Base-by-base conservation (phyloP, 306 rosid species). In the Pyrus betulifolia region DNA sequence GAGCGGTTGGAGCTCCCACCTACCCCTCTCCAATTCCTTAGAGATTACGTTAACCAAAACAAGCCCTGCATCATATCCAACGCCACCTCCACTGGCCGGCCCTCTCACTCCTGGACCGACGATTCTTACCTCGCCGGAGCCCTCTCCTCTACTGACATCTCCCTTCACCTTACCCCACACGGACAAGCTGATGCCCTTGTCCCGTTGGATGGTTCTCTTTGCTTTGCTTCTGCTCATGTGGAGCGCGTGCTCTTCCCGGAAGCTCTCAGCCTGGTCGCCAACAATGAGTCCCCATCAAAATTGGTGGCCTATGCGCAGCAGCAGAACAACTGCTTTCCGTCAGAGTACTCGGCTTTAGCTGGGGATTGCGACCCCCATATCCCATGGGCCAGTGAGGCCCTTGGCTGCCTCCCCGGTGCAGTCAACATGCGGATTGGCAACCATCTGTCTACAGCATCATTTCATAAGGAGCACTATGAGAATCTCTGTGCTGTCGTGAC, bases 391-490 rank as follows among this genome's bases (percentile, higher is more conserved):
- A 78, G 89, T 0, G 86, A 90, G 13, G 94, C 97, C 30, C 76
- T 90, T 23, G 94, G 92, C 0, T 84, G 85, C 22, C 66, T 61
- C 15, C 97, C 93, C 0, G 96, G 90, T 69, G 97, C 96, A 35
- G 93, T 90, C 11, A 93, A 93, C 81, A 87, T 90, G 55, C 90
- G 97, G 97, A 89, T 90, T 38, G 94, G 97, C 11, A 86, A 86
- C 76, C 78, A 79, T 4, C 81, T 72, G 6, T 93, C 97, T 0
- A 81, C 69, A 14, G 90, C 97, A 23, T 93, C 89, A 0, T 93
- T 90, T 38, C 98, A 90, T 70, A 93, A 90, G 78, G 96, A 93
- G 74, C 93, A 93, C 75, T 90, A 90, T 58, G 96, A 93, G 89
- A 93, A 93, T 82, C 89, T 93, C 46, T 93, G 89, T 33, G 94